Base-by-base conservation (phyloP, 495 filamentous ascomycete species). In the Aspergillus homomorphus region DNA sequence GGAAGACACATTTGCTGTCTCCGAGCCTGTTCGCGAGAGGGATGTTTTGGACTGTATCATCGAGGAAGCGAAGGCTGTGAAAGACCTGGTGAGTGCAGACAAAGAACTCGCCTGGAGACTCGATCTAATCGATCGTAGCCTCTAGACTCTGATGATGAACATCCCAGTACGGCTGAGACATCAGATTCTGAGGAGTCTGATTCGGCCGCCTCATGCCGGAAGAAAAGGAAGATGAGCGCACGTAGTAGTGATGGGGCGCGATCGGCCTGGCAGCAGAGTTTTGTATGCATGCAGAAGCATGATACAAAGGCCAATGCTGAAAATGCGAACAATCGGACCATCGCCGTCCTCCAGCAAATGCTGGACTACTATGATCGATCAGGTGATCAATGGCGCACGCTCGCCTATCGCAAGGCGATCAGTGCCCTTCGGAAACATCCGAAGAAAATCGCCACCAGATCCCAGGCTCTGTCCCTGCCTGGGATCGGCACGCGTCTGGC, bases 401-500 rank as follows among this genome's bases (percentile, higher is more conserved):
- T 84, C 2, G 88, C 90, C 19, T 97, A 97, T 66, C 86, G 92
- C 21, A 89, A 88, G 67, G 91, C 85, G 4, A 90, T 96, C 58
- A 69, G 78, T 43, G 88, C 85, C 3, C 79, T 98, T 41, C 80
- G 82, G 16, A 84, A 82, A 23, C 90, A 96, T 58, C 65, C 72
- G 0, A 75, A 71, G 54, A 87, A 84, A 64, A 86, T 97, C 58
- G 73, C 66, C 10, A 91, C 86, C 14, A 81, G 80, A 48, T 76
- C 84, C 26, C 82, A 96, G 71, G 94, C 94, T 0, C 70, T 75
- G 19, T 64, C 68, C 7, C 81, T 97, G 3, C 84, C 87, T 1
- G 82, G 82, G 54, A 87, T 98, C 60, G 94, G 94, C 28, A 54
- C 74, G 8, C 82, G 90, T 12, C 69, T 98, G 16, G 94, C 94